A percentile compares a stretch with the other conserved stretches of the same genome.
phyloP scores from a whole-genome alignment of 371 early-diverging fungal genomes.

The Massospora cicadina region DNA sequence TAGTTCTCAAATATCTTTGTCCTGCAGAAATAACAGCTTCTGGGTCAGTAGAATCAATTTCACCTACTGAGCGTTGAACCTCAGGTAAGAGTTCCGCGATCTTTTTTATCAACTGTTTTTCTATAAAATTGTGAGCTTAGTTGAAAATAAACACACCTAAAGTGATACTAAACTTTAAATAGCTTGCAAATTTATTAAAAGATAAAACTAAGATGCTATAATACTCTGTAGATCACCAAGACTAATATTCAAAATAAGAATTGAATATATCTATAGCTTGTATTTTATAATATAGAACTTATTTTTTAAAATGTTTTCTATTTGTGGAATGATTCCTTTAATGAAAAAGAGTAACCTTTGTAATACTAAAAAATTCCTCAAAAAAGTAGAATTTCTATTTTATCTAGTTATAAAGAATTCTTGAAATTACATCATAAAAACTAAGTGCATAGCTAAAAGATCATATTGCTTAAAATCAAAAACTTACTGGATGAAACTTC shows the following conservation, averaged over 20 bases:
- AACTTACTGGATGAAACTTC: conserved; percentile 6
- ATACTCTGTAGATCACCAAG: background rate
- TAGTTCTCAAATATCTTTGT: background rate
- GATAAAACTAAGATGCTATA: background rate
- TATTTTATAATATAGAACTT: no score
- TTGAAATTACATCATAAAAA: no score
- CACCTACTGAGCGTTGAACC: background rate
- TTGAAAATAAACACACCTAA: no score
- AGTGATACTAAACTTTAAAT: background rate
- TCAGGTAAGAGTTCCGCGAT: conserved; percentile 6
- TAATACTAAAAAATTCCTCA: no score
- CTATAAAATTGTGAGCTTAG: conserved; percentile 3
- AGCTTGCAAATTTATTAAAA: background rate
- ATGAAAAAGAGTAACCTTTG: no score
- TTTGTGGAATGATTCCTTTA: no score
- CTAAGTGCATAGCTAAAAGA: background rate
- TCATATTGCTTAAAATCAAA: background rate
- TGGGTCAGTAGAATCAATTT: background rate
- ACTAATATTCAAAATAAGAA: background rate
- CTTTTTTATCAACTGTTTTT: background rate
- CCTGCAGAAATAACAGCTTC: background rate
- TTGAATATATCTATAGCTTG: no score
- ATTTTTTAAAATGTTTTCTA: no score
- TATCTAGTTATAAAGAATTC: no score
- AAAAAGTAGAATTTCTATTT: no score